Percentiles rank a stretch among this genome's conserved stretches.
phyloP scores from a whole-genome alignment of 2,329 filamentous ascomycete genomes.

The Colletotrichum sp. region DNA sequence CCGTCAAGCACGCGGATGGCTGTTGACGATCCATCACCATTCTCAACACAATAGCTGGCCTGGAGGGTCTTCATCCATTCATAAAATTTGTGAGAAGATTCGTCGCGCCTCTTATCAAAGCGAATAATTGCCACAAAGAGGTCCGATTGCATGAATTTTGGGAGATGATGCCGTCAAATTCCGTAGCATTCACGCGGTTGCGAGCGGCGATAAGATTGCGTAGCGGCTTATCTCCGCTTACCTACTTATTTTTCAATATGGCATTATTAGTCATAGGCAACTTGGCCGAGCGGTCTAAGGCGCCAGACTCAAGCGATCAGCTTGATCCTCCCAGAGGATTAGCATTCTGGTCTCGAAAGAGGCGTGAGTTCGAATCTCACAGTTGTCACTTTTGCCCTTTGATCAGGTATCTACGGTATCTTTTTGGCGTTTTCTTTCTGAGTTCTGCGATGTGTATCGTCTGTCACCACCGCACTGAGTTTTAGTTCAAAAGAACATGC shows the following conservation, averaged over 20 bases:
- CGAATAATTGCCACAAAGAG: not conserved
- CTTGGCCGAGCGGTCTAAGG: slow-evolving; percentile 6
- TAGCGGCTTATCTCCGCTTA: not conserved
- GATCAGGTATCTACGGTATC: not conserved
- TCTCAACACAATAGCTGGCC: not conserved
- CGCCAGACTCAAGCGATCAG: not conserved
- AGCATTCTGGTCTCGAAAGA: slow-evolving; percentile 1
- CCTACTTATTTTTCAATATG: not conserved
- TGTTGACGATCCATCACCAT: not conserved
- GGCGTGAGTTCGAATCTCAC: slow-evolving; percentile 6
- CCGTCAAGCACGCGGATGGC: not conserved
- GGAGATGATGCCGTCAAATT: not conserved
- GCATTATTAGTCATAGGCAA: not conserved
- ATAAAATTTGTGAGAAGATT: not conserved
- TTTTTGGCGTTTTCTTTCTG: no score
- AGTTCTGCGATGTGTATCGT: no score
- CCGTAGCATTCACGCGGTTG: not conserved
- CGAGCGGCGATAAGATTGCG: not conserved
- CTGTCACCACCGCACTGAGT: not conserved
- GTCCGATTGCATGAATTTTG: not conserved
- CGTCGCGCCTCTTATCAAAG: not conserved
- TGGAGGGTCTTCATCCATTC: not conserved
- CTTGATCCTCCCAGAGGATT: not conserved
- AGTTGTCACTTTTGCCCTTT: not conserved
- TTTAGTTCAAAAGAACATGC: not conserved